Conservation (phyloP, 2,329 filamentous ascomycete species). For the Pseudogymnoascus verrucosus region DNA sequence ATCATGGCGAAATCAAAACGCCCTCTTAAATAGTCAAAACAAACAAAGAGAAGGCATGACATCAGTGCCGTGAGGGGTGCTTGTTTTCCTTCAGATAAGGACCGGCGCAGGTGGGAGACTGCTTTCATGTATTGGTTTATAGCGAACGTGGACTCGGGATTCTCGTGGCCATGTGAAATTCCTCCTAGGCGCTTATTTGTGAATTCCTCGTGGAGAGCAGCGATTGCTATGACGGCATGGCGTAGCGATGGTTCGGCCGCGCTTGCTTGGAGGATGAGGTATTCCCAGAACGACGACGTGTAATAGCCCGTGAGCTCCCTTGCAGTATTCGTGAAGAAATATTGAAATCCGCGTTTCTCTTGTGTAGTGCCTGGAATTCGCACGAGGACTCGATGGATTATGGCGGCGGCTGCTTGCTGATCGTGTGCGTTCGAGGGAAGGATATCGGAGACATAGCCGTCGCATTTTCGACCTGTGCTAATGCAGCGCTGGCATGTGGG, state of each 20-base stretch:
- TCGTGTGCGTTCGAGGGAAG: conserved; percentile 9
- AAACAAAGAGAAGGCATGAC: conserved; percentile 25
- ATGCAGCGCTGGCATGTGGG: conserved; percentile 24
- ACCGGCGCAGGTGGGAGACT: conserved; percentile 20
- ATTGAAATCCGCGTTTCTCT: conserved; percentile 23
- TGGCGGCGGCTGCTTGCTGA: neutral
- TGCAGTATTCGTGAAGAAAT: conserved; percentile 22
- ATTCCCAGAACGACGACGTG: conserved; percentile 21
- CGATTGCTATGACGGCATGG: conserved; percentile 25
- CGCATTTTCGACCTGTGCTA: conserved; percentile 21
- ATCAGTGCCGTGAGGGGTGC: conserved; percentile 21
- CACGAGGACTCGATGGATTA: neutral
- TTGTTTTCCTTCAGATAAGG: conserved; percentile 19
- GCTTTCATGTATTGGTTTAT: conserved; percentile 26
- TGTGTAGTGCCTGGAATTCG: conserved; percentile 17
- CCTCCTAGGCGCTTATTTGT: conserved; percentile 12
- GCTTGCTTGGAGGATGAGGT: conserved; percentile 23
- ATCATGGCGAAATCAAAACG: conserved; percentile 22
- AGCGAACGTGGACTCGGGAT: conserved; percentile 17
- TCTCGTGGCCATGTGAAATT: neutral
- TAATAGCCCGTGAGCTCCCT: conserved; percentile 23
- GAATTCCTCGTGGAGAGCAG: conserved; percentile 24
- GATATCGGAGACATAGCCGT: conserved; percentile 16
- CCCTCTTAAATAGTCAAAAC: conserved; percentile 25
- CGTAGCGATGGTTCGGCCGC: conserved; percentile 20